phyloP scores from a whole-genome alignment of 306 rosid genomes.

The Acacia acuminata region DNA sequence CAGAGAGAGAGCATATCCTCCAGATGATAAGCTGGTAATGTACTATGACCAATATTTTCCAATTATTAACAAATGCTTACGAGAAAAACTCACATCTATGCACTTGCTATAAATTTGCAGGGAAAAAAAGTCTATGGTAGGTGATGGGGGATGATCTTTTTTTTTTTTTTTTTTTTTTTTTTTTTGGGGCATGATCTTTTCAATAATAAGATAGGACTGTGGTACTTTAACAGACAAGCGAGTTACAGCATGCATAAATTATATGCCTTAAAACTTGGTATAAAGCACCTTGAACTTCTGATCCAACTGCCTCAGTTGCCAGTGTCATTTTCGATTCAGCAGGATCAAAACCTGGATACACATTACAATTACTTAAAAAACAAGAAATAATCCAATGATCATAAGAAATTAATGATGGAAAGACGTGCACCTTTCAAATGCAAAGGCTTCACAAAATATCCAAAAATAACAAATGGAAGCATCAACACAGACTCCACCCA shows the following conservation, averaged over 20 bases:
- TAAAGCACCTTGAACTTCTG: slow-evolving; percentile 59
- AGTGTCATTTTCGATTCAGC: slow-evolving; percentile 45
- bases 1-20: not conserved
- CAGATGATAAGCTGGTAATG: slow-evolving; percentile 14
- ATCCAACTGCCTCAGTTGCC: slow-evolving; percentile 37
- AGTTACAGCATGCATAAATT: not conserved
- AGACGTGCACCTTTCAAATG: slow-evolving; percentile 68
- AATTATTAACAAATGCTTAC: not conserved
- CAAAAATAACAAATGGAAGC: slow-evolving; percentile 86
- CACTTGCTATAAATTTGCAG: not conserved
- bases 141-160: not conserved
- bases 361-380: slow-evolving; percentile 22
- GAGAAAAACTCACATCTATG: not conserved
- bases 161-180: too few relatives aligned
- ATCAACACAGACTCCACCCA: slow-evolving; percentile 76
- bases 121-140: not conserved
- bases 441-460: slow-evolving; percentile 81
- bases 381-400: slow-evolving; percentile 18
- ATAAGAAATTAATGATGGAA: slow-evolving; percentile 30
- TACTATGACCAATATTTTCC: not conserved
- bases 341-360: slow-evolving; percentile 64
- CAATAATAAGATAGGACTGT: slow-evolving; percentile 15
- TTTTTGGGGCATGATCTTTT: not conserved
- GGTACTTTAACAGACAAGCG: not conserved
- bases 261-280: slow-evolving; percentile 15